Percentiles rank a stretch among this genome's conserved stretches.
These are phyloP conservation scores for Echium plantagineum DNA, from an alignment of 257 asterid genomes.

Conservation along the genomic window DNA sequence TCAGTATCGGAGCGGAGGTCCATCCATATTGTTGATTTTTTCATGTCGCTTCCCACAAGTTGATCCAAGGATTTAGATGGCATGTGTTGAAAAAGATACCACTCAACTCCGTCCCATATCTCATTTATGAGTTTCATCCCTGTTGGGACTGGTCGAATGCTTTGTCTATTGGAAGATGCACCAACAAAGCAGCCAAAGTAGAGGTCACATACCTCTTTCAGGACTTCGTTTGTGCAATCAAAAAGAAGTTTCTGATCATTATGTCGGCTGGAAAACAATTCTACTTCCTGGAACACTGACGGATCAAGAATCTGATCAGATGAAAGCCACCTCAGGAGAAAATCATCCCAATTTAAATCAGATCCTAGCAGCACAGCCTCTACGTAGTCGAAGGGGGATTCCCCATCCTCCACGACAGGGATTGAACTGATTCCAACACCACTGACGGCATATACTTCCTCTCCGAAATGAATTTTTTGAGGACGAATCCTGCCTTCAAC, in stretches of 20 bases:
- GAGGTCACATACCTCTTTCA: conserved; percentile 47
- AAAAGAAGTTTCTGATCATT: conserved; percentile 78
- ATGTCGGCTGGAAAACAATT: conserved; percentile 59
- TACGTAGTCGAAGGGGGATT: conserved; percentile 95
- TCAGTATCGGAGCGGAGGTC: conserved; percentile 34
- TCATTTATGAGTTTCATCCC: conserved; percentile 76
- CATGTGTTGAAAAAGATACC: conserved; percentile 30
- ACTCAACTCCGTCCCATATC: conserved; percentile 68
- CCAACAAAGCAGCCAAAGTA: conserved; percentile 43
- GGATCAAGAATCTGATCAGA: conserved; percentile 56
- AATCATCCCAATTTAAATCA: conserved; percentile 88
- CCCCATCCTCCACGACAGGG: conserved; percentile 63
- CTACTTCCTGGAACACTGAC: conserved; percentile 75
- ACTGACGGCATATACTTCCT: conserved; percentile 23
- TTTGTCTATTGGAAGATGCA: conserved; percentile 23
- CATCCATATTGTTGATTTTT: conserved; percentile 53
- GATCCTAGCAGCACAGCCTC: conserved; percentile 98
- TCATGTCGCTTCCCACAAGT: conserved; percentile 51
- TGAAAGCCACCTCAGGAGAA: conserved; percentile 64
- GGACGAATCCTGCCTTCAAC: conserved; percentile 60
- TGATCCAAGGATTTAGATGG: conserved; percentile 49
- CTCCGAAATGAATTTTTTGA: conserved; percentile 59
- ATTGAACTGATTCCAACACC: conserved; percentile 44
- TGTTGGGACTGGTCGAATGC: conserved; percentile 34
- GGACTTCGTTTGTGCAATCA: conserved; percentile 63